Evolutionary conservation across 352 stramenopile genomes (phyloP), one percentile per base, ranked within the genome.

Genomic region (Phytophthora capsici): DNA sequence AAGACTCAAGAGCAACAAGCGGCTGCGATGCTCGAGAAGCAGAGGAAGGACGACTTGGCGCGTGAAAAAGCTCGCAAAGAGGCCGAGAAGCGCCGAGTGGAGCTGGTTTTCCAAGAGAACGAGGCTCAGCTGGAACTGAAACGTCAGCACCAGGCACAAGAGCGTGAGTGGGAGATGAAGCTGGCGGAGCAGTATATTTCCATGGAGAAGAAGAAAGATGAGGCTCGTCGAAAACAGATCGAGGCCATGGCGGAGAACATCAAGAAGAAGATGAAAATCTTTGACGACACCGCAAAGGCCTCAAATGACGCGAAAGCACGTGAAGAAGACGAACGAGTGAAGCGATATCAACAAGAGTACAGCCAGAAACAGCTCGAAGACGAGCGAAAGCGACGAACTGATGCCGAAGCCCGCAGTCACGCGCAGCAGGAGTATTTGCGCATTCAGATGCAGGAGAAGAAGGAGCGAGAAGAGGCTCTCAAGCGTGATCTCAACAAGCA

Each of bases 211-310:
- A 70, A 63, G 23, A 93, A 92, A 65, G 86, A 94, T 16, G 71
- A 73, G 1, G 64, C 78, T 19, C 82, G 84, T 13, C 72, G 71
- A 41, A 73, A 88, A 54, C 78, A 90, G 41, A 75, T 94, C 20
- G 84, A 90, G 26, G 81, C 78, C n/a, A 75, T 94, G 74, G 77
- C 77, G 4, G 78, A 73, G 40, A 90, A 82, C 49, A 88, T 94
- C 66, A 87, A 91, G 63, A 82, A 80, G 47, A 86, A 87, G 50
- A 94, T 93, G 86, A 92, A 93, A 61, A 88, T 92, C 58, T 94
- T 92, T 32, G 81, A 82, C 51, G 84, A 94, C 66, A 94, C 86
- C 3, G 71, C 84, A 25, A 93, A 91, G 22, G 84, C 79, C 1
- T 72, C 81, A 28, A 89, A 75, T 44, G 82, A 93, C 32, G 78